Evolutionary conservation across 108 stramenopile species (phyloP).

Genomic region (Nitzschia sp.): DNA sequence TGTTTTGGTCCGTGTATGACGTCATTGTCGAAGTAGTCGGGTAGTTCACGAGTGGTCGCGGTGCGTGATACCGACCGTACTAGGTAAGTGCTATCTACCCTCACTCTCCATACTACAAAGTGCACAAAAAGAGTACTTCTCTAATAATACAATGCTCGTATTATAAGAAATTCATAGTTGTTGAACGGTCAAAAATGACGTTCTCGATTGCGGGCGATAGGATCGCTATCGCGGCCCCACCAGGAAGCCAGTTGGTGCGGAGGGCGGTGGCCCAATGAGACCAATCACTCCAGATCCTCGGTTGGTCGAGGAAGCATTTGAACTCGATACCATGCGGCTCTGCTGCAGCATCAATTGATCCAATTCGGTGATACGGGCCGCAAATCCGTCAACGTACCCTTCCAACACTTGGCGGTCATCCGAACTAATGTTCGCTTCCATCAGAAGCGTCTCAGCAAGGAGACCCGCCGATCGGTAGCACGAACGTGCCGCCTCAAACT

Average conservation of each 20-base stretch:
- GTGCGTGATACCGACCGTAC: no score
- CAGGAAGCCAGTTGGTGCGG: not conserved
- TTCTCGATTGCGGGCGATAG: no score
- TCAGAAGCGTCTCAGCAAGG: slow-evolving; percentile 82
- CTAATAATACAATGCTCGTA: no score
- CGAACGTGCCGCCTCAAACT: slow-evolving; percentile 77
- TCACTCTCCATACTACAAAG: no score
- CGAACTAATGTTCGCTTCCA: slow-evolving; percentile 77
- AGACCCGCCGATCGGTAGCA: slow-evolving; percentile 86
- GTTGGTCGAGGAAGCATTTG: slow-evolving; percentile 6
- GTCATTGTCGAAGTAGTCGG: no score
- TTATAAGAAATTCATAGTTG: no score
- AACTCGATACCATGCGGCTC: slow-evolving; percentile 33
- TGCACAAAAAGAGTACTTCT: no score
- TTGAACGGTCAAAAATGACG: no score
- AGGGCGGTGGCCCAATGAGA: slow-evolving; percentile 42
- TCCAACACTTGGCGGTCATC: slow-evolving; percentile 74
- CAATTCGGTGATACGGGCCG: slow-evolving; percentile 76
- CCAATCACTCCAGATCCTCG: slow-evolving; percentile 41
- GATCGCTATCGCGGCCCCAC: no score
- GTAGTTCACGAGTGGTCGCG: no score
- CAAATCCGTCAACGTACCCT: slow-evolving; percentile 85
- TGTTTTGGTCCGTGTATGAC: no score
- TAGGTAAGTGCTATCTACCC: no score
- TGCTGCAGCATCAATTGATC: slow-evolving; percentile 73